phyloP scores from a whole-genome alignment of 2,329 filamentous ascomycete species.

The Fusarium setosum region DNA sequence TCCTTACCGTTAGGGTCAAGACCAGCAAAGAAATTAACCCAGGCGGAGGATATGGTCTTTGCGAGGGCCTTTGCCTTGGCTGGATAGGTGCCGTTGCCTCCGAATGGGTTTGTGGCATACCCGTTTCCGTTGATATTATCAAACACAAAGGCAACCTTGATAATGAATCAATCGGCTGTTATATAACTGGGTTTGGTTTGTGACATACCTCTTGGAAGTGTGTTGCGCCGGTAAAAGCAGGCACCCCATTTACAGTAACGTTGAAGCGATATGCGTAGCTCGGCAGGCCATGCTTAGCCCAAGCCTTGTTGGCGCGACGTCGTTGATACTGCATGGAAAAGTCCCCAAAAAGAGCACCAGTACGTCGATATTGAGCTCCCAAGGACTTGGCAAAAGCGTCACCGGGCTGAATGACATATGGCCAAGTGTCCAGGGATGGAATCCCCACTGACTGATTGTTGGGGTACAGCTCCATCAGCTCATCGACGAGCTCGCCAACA shows the following conservation, averaged over 20 bases:
- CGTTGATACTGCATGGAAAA: constrained; percentile 42
- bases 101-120: constrained; percentile 47
- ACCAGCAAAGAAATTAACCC: constrained; percentile 45
- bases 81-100: constrained; percentile 41
- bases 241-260: constrained; percentile 42
- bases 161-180: not conserved
- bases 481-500: constrained; percentile 33
- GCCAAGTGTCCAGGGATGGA: constrained; percentile 48
- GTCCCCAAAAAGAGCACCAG: constrained; percentile 44
- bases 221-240: constrained; percentile 35
- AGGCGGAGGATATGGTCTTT: constrained; percentile 43
- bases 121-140: constrained; percentile 47
- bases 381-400: constrained; percentile 37
- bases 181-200: rapidly evolving
- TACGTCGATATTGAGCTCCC: constrained; percentile 47
- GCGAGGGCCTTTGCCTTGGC: constrained; percentile 40
- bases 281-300: constrained; percentile 40
- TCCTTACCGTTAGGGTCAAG: constrained; percentile 43
- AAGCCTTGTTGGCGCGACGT: constrained; percentile 42
- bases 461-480: constrained; percentile 44
- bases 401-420: constrained; percentile 43
- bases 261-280: constrained; percentile 49
- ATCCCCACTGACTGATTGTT: constrained; percentile 49
- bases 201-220: constrained; percentile 52
- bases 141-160: constrained; percentile 55